Evolutionary conservation across 371 early-diverging fungal species (phyloP).

Genomic region (Mortierella sp.): DNA sequence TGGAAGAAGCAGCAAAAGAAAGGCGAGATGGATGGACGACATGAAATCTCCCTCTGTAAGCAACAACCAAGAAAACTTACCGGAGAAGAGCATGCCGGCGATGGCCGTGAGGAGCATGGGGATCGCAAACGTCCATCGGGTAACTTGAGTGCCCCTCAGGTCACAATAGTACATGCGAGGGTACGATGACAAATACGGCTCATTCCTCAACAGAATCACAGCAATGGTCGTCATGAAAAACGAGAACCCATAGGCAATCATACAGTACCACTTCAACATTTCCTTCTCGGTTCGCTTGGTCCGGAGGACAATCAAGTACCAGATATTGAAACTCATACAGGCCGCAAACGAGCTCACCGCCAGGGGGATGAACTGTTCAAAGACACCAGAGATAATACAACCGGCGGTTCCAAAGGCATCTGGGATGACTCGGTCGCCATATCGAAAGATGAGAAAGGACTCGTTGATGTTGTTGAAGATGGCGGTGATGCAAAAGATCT

Average conservation of each 20-base stretch:
- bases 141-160: conserved; percentile 10
- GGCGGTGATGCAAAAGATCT: conserved; percentile 30
- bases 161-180: conserved; percentile 38
- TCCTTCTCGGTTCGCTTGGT: conserved; percentile 19
- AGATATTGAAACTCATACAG: conserved; percentile 43
- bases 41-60: not conserved
- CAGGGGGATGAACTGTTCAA: conserved; percentile 36
- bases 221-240: conserved; percentile 17
- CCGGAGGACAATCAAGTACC: conserved; percentile 32
- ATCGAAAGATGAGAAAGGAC: conserved; percentile 26
- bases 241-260: conserved; percentile 32
- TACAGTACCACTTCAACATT: conserved; percentile 44
- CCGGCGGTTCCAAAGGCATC: conserved; percentile 6
- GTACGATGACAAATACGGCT: conserved; percentile 19
- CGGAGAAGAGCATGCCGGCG: conserved; percentile 21
- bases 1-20: too few species aligned
- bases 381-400: conserved; percentile 23
- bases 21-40: too few species aligned
- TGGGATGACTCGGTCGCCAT: conserved; percentile 8
- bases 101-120: conserved; percentile 28
- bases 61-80: conserved; percentile 15
- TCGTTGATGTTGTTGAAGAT: conserved; percentile 49
- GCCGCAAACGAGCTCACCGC: conserved; percentile 24
- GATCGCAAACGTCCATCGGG: conserved; percentile 23
- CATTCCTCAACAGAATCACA: conserved; percentile 25